Percentiles rank a stretch among this genome's conserved stretches.
These are phyloP conservation scores for Arachis monticola DNA, from an alignment of 331 rosid species.

Conservation along the genomic window DNA sequence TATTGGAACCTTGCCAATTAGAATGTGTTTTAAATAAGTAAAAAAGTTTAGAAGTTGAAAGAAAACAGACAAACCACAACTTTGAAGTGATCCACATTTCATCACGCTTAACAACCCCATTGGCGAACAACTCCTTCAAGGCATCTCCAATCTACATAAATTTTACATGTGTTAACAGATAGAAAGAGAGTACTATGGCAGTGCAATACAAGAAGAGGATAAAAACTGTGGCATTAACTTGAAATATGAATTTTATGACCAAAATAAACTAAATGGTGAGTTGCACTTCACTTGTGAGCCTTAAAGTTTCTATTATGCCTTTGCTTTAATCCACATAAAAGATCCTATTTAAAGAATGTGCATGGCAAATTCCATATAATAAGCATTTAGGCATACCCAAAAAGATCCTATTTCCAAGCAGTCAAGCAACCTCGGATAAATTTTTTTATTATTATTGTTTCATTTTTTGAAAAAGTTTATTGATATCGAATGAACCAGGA, in stretches of 20 bases:
- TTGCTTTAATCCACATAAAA: conserved; percentile 18
- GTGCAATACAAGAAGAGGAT: not conserved
- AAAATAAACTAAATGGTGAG: conserved; percentile 23
- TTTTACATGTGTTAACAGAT: conserved; percentile 15
- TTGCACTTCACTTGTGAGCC: not conserved
- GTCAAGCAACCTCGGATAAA: too few species aligned
- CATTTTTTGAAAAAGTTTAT: too few species aligned
- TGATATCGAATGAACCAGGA: not conserved
- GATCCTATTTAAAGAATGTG: not conserved
- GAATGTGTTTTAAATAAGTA: conserved; percentile 9
- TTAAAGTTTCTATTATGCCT: not conserved
- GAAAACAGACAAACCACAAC: conserved; percentile 61
- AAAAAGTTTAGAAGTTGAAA: conserved; percentile 5
- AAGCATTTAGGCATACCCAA: not conserved
- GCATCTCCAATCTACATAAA: conserved; percentile 59
- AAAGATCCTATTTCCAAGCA: not conserved
- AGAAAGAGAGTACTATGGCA: not conserved
- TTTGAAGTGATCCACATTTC: conserved; percentile 74
- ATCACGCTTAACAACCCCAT: conserved; percentile 62
- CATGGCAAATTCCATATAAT: not conserved
- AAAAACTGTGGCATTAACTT: not conserved
- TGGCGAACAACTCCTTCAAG: conserved; percentile 58
- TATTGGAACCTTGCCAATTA: not conserved
- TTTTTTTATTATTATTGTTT: too few species aligned
- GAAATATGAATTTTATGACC: conserved; percentile 13